Conservation (phyloP, 2,329 filamentous ascomycete genomes). For the Exophiala bonariae region DNA sequence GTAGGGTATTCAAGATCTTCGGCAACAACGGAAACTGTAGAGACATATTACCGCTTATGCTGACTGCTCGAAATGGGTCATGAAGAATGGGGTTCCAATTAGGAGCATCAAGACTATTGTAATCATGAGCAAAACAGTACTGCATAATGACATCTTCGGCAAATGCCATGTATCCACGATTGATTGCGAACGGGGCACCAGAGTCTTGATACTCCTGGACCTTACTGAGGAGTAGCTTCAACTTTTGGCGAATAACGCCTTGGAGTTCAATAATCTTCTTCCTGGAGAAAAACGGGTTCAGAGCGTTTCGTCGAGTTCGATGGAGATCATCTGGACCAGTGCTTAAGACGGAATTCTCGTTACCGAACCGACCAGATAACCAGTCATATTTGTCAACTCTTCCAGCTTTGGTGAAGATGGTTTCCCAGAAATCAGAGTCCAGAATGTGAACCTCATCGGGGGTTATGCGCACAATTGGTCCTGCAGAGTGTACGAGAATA, state of each 20-base stretch:
- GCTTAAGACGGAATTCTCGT: constrained; percentile 11
- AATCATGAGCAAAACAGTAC: constrained; percentile 29
- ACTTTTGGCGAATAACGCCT: constrained; percentile 28
- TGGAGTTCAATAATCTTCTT: constrained; percentile 19
- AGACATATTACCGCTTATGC: constrained; percentile 2
- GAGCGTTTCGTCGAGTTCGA: constrained; percentile 20
- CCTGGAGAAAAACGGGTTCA: constrained; percentile 25
- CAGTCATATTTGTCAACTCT: constrained; percentile 30
- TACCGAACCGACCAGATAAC: constrained; percentile 12
- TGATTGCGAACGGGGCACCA: constrained; percentile 13
- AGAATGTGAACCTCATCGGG: constrained; percentile 35
- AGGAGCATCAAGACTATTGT: constrained; percentile 22
- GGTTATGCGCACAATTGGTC: constrained; percentile 34
- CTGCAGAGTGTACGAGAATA: constrained; percentile 7
- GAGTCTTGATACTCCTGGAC: constrained; percentile 22
- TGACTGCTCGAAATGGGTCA: constrained; percentile 2
- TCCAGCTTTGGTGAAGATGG: constrained; percentile 28
- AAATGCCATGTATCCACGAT: constrained; percentile 21
- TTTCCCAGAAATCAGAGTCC: constrained; percentile 34
- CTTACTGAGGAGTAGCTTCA: constrained; percentile 23
- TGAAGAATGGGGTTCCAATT: background rate
- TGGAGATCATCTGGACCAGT: constrained; percentile 23
- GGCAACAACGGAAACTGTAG: constrained; percentile 8
- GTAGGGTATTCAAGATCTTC: constrained; percentile 4
- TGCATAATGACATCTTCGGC: constrained; percentile 34